Evolutionary conservation across 1,284 basidiomycete species (phyloP).

Genomic region (Trichosporon inkin): DNA sequence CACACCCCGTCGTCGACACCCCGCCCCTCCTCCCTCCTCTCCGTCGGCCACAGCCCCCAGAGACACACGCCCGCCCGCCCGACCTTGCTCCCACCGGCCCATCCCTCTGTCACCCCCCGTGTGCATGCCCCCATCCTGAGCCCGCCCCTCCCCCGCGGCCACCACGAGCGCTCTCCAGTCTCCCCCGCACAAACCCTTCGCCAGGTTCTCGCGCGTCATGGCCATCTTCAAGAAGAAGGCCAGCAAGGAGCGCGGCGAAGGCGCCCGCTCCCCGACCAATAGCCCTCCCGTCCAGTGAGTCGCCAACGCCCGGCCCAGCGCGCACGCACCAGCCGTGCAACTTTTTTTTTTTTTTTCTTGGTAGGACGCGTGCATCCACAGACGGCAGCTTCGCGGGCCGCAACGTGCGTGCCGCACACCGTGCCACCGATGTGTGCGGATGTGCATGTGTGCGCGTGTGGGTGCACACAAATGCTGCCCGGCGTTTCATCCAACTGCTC

Average conservation of each 20-base stretch:
- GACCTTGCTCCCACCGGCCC: neutral
- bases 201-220: slow-evolving; percentile 14
- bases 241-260: slow-evolving; percentile 21
- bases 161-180: neutral
- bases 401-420: neutral
- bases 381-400: neutral
- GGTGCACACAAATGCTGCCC: neutral
- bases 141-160: neutral
- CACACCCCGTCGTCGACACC: neutral
- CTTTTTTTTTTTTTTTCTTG: slow-evolving; percentile 1
- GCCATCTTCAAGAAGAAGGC: slow-evolving; percentile 30
- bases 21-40: neutral
- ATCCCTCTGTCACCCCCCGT: neutral
- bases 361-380: neutral
- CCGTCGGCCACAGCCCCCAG: neutral
- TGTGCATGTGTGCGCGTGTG: neutral
- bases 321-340: neutral
- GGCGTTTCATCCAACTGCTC: neutral
- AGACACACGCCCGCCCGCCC: neutral
- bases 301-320: neutral
- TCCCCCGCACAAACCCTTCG: neutral
- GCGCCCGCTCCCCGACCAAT: slow-evolving; percentile 23
- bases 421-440: neutral
- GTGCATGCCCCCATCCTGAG: neutral
- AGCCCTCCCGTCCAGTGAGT: slow-evolving; percentile 23